Percentiles rank a stretch among this genome's conserved stretches.
phyloP scores from a whole-genome alignment of 192 early-diverging fungal genomes.

The Backusella macrospora region DNA sequence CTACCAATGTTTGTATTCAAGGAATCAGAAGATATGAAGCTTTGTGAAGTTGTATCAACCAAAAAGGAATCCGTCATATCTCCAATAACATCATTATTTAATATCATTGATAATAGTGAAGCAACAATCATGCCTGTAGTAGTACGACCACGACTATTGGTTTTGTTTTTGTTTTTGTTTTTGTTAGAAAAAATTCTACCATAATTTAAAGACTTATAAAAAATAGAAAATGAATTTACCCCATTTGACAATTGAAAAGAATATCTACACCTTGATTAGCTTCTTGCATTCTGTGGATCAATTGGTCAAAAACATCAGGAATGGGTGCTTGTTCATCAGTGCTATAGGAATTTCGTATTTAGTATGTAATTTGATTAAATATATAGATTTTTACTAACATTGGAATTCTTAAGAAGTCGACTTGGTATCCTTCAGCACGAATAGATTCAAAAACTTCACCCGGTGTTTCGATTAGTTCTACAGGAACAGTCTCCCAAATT shows the following conservation, averaged over 20 bases:
- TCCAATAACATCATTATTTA: conserved; percentile 32
- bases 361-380: neutral
- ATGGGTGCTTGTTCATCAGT: conserved; percentile 72
- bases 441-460: conserved; percentile 58
- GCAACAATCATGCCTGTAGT: conserved; percentile 64
- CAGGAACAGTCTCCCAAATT: conserved; percentile 57
- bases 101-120: conserved; percentile 59
- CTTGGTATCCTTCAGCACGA: conserved; percentile 53
- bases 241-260: conserved; percentile 75
- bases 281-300: conserved; percentile 50
- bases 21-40: neutral
- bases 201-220: neutral
- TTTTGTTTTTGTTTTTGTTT: neutral
- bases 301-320: conserved; percentile 66
- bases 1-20: neutral
- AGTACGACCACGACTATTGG: conserved; percentile 57
- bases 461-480: conserved; percentile 59
- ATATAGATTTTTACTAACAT: conserved; percentile 43
- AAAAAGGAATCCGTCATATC: conserved; percentile 28
- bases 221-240: conserved; percentile 36
- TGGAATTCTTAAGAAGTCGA: conserved; percentile 62
- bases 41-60: conserved; percentile 9
- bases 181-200: neutral
- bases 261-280: conserved; percentile 43
- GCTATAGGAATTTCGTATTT: conserved; percentile 10